A percentile compares a stretch with the other conserved stretches of the same genome.
Evolutionary conservation across 1,284 basidiomycete genomes (phyloP).

Genomic region (Cryptococcus deneoformans): DNA sequence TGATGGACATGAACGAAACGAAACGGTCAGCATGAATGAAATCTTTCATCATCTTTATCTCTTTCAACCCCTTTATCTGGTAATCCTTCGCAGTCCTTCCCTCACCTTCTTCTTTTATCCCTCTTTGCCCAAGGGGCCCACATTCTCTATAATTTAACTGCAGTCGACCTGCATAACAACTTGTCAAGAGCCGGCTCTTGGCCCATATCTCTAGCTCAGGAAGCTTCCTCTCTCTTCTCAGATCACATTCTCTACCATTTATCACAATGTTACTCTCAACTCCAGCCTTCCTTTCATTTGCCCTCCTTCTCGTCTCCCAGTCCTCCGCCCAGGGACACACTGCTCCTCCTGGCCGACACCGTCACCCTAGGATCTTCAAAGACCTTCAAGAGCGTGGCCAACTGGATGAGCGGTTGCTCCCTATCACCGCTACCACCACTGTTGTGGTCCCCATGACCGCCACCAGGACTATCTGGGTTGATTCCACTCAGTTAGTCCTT

Average conservation of each 20-base stretch:
- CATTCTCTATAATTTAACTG: not conserved
- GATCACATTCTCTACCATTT: conserved; percentile 4
- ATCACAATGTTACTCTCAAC: conserved; percentile 7
- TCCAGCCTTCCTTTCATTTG: not conserved
- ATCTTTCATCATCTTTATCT: too few species aligned
- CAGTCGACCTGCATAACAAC: conserved; percentile 15
- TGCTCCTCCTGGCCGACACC: conserved; percentile 11
- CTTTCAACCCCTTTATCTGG: too few species aligned
- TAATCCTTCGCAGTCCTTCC: too few species aligned
- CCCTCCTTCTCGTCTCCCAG: conserved; percentile 4
- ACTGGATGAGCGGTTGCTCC: conserved; percentile 38
- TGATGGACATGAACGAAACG: too few species aligned
- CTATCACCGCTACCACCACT: conserved; percentile 46
- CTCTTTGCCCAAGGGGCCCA: too few species aligned
- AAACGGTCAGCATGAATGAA: too few species aligned
- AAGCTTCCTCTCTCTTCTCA: conserved; percentile 2
- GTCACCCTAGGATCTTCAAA: conserved; percentile 3
- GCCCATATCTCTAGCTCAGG: conserved; percentile 8
- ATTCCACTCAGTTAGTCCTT: conserved; percentile 29
- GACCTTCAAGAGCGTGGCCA: not conserved
- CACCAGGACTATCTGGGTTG: conserved; percentile 44
- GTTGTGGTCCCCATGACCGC: conserved; percentile 38
- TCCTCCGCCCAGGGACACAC: conserved; percentile 9
- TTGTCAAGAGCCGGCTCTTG: conserved; percentile 8
- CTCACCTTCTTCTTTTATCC: too few species aligned